Conservation (phyloP, 257 asterid genomes). For the Lavandula angustifolia region DNA sequence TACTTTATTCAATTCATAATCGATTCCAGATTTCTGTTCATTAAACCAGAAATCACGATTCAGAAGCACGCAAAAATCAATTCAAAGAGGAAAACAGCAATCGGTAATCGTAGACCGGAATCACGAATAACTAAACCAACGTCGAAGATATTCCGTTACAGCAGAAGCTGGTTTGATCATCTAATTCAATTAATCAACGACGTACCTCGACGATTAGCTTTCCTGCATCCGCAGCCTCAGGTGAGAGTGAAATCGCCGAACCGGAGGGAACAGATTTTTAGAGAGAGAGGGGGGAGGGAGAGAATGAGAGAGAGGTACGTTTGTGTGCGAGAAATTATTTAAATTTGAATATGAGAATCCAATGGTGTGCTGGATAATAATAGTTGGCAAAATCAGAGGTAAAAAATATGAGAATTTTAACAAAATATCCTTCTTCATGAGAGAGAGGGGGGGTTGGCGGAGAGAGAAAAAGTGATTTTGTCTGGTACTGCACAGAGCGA, state of each 20-base stretch:
- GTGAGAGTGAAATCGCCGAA: constrained; percentile 25
- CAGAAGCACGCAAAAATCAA: constrained; percentile 1
- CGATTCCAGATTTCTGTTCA: constrained; percentile 19
- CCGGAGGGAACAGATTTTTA: neutral
- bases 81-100: neutral
- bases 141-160: neutral
- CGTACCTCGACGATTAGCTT: constrained; percentile 39
- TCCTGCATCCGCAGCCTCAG: constrained; percentile 29
- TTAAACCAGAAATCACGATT: constrained; percentile 15
- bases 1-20: neutral
- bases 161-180: constrained; percentile 15
- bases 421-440: neutral
- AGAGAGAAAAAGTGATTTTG: constrained; percentile 30
- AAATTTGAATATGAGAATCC: constrained; percentile 32
- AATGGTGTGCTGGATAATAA: constrained; percentile 29
- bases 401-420: neutral
- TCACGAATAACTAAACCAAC: neutral
- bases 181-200: constrained; percentile 7
- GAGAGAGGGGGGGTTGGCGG: neutral
- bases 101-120: too few relatives aligned
- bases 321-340: constrained; percentile 12
- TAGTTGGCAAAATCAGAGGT: constrained; percentile 24
- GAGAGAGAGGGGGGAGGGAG: constrained; percentile 19
- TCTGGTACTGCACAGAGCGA: constrained; percentile 17
- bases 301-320: neutral